A percentile compares a stretch with the other conserved stretches of the same genome.
These are phyloP conservation scores for Metschnikowia lochheadii DNA, from an alignment of 805 yeast genomes.

Conservation along the genomic window DNA sequence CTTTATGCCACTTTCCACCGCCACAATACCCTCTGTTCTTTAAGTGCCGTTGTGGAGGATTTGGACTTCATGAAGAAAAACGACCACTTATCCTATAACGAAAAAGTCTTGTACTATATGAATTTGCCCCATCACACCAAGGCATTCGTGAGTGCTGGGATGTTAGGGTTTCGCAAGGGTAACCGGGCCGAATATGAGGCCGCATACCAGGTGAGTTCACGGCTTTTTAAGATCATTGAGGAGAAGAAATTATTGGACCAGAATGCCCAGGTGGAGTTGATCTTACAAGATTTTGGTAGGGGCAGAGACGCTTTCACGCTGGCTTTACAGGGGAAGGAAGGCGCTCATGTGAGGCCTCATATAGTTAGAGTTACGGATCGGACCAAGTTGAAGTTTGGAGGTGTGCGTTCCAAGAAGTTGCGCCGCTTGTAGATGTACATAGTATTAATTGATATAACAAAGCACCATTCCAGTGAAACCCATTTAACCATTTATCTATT, in stretches of 20 bases:
- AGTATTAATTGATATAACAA: neutral
- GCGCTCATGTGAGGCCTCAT: conserved; percentile 59
- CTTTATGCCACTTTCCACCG: conserved; percentile 72
- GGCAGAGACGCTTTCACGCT: conserved; percentile 84
- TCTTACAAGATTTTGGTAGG: conserved; percentile 79
- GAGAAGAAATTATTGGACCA: conserved; percentile 52
- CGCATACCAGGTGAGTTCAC: conserved; percentile 75
- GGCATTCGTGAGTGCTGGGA: conserved; percentile 72
- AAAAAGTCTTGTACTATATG: conserved; percentile 71
- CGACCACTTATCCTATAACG: conserved; percentile 53
- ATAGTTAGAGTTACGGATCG: conserved; percentile 71
- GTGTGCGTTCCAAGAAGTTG: conserved; percentile 76
- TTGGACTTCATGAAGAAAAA: conserved; percentile 53
- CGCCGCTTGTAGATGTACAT: conserved; percentile 57
- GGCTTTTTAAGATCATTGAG: conserved; percentile 67
- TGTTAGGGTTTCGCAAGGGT: conserved; percentile 82
- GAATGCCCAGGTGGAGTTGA: conserved; percentile 63
- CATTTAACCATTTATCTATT: too few species aligned
- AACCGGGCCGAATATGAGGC: conserved; percentile 94
- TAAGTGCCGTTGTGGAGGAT: conserved; percentile 68
- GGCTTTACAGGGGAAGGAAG: conserved; percentile 88
- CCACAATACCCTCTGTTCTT: conserved; percentile 79
- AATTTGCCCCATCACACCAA: conserved; percentile 75
- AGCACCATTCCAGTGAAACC: too few species aligned
- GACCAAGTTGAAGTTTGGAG: conserved; percentile 88